Evolutionary conservation across 164 flowering plant species (phyloP), one percentile per base, ranked within the genome.

Genomic region (Cinnamomum micranthum): DNA sequence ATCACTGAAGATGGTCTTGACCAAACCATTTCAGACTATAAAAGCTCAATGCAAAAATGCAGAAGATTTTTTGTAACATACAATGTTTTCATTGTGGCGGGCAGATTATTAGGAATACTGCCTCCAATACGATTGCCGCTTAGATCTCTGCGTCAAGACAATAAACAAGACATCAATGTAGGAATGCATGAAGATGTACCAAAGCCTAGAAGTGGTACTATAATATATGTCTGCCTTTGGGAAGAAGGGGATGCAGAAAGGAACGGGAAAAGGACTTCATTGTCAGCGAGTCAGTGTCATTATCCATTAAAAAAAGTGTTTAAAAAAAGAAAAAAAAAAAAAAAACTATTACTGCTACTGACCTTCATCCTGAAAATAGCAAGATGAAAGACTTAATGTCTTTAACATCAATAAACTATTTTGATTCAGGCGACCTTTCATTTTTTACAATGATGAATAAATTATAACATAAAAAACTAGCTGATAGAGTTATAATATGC

Each of bases 51-150:
- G 20, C n/a, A 51, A 27, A 22, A 47, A 69, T n/a, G 24, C 23
- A 3, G 0, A 23, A 41, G 47, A 41, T 41, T 7, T 41, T 72
- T 60, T 7, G 50, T 31, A 76, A 81, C 97, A 65, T 93, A 95
- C 98, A 95, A 65, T 78, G 72, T 81, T 77, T 79, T 84, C 85
- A 93, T 33, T 63, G 96, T 85, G 70, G 80, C 58, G 3, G 99
- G 99, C 68, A 95, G 80, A 81, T 62, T 88, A 23, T 79, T 59
- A 70, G 98, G 99, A 76, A 95, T 84, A 69, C 69, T 80, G 74
- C 97, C 99, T 66, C 94, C 95, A 79, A 95, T 95, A 68, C 85
- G 90, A 71, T 95, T 95, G 86, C 87, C 83, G 84, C 93, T 88
- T 66, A 95, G 77, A 83, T 90, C 92, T 77, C 99, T 95, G 92